Evolutionary conservation across 2,329 filamentous ascomycete genomes (phyloP).

Genomic region (Cladophialophora chaetospira): DNA sequence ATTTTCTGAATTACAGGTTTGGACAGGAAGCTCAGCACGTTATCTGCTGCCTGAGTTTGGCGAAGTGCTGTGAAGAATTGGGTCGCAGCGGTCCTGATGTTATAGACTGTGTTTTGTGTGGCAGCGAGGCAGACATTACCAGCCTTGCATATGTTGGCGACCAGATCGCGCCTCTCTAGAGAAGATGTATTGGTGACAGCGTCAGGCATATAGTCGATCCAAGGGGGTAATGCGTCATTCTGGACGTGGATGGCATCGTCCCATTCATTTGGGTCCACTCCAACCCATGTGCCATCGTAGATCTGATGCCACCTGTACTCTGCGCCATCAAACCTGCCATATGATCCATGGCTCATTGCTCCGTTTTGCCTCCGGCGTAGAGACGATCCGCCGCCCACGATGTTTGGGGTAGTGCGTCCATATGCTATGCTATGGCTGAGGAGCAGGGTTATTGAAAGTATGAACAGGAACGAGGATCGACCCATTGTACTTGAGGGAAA

Average conservation of each 20-base stretch:
- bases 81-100: neutral
- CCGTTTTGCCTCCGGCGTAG: neutral
- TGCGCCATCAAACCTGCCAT: neutral
- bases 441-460: neutral
- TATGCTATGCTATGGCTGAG: neutral
- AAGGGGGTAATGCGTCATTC: neutral
- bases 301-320: slow-evolving; percentile 4
- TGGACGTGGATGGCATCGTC: neutral
- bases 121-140: neutral
- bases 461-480: neutral
- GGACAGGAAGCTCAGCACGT: neutral
- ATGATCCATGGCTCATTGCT: neutral
- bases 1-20: neutral
- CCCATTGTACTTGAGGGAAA: neutral
- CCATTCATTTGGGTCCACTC: neutral
- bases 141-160: neutral
- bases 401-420: neutral
- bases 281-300: neutral
- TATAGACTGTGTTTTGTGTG: neutral
- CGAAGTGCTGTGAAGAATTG: neutral
- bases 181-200: neutral
- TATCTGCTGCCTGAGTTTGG: neutral
- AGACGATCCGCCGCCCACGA: neutral
- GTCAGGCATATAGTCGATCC: neutral
- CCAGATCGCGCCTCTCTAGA: neutral